phyloP scores from a whole-genome alignment of 345 rosid species.

The Dimocarpus longan region DNA sequence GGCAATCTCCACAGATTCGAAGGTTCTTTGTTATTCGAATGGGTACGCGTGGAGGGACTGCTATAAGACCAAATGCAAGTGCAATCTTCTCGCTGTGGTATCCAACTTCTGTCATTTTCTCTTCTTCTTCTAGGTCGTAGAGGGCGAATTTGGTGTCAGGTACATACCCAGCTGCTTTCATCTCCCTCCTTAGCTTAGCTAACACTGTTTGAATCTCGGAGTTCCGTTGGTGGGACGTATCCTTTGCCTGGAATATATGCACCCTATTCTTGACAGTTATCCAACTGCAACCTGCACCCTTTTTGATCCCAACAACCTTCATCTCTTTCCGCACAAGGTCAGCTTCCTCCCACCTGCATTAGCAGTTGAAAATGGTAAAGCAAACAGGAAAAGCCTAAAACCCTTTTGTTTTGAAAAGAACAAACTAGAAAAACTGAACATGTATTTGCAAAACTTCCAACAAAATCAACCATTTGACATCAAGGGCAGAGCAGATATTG shows the following conservation, averaged over 20 bases:
- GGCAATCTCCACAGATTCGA: slow-evolving; percentile 88
- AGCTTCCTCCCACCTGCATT: slow-evolving; percentile 84
- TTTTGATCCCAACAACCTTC: slow-evolving; percentile 71
- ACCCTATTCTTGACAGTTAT: slow-evolving; percentile 62
- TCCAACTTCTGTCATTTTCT: slow-evolving; percentile 67
- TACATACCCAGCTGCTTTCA: slow-evolving; percentile 68
- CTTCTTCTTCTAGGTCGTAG: slow-evolving; percentile 86
- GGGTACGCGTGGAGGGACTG: slow-evolving; percentile 61
- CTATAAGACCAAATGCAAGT: slow-evolving; percentile 72
- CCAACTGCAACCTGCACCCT: slow-evolving; percentile 88
- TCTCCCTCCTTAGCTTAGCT: slow-evolving; percentile 46
- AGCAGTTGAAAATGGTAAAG: neutral
- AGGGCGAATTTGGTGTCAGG: slow-evolving; percentile 66
- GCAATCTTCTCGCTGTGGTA: slow-evolving; percentile 89
- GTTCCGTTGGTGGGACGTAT: slow-evolving; percentile 62
- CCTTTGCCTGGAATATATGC: slow-evolving; percentile 85
- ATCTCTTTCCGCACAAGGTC: slow-evolving; percentile 64
- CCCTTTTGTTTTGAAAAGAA: neutral
- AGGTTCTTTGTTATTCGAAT: slow-evolving; percentile 84
- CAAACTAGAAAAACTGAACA: neutral
- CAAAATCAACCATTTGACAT: slow-evolving; percentile 1
- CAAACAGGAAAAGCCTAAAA: neutral
- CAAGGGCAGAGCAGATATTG: neutral
- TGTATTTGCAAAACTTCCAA: slow-evolving; percentile 5
- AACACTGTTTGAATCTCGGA: slow-evolving; percentile 63